phyloP scores from a whole-genome alignment of 140 eudicot species.

The Stevia rebaudiana region DNA sequence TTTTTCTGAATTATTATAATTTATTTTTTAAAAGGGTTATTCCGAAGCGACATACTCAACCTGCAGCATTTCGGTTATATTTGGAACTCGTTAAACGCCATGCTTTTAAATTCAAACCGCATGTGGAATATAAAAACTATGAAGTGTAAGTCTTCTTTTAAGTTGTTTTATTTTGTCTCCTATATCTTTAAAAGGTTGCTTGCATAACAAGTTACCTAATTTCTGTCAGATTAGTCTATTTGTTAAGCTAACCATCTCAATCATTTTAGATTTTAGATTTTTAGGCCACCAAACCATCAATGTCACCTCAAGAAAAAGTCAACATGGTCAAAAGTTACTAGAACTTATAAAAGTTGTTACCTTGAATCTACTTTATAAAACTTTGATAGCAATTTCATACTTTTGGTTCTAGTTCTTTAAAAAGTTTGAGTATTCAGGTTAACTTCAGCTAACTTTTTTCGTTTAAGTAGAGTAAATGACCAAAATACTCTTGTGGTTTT shows the following conservation, averaged over 20 bases:
- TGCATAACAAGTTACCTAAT: background rate
- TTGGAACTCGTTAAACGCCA: conserved; percentile 82
- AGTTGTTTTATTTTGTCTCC: background rate
- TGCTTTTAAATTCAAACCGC: conserved; percentile 52
- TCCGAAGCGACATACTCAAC: conserved; percentile 61
- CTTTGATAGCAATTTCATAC: too few species aligned
- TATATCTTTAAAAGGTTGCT: background rate
- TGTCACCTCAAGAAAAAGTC: background rate
- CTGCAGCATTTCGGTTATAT: conserved; percentile 84
- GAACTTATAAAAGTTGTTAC: background rate
- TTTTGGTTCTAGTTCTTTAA: too few species aligned
- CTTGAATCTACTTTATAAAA: background rate
- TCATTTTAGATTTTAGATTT: background rate
- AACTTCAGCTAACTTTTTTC: too few species aligned
- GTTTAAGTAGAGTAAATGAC: too few species aligned
- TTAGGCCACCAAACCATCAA: background rate
- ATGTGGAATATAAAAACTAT: conserved; percentile 42
- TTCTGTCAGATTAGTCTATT: background rate
- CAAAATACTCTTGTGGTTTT: too few species aligned
- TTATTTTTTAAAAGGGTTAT: conserved; percentile 50
- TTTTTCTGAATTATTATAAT: background rate
- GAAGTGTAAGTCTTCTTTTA: conserved; percentile 51
- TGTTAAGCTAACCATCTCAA: background rate
- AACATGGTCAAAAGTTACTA: background rate
- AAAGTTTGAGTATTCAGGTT: too few species aligned